Evolutionary conservation across 2,329 filamentous ascomycete species (phyloP), one percentile per base, ranked within the genome.

Genomic region (Talaromyces pinophilus): DNA sequence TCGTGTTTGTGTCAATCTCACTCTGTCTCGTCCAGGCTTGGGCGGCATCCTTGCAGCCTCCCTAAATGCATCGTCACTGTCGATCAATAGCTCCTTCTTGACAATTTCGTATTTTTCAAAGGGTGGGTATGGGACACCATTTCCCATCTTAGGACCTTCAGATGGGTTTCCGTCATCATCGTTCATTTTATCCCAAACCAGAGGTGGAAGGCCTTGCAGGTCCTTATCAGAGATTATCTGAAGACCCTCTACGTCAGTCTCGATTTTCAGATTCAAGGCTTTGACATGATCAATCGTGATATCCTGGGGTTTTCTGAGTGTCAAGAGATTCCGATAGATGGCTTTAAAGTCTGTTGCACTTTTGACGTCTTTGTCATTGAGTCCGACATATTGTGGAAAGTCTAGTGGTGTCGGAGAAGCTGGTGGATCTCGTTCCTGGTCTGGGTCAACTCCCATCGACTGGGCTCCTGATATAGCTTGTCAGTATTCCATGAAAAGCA

Each of bases 61-160:
- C n/a, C 84, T 80, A 71, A 86, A 88, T 1, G 82, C 85, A 71
- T 85, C 84, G 66, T 86, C 82, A 68, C 88, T 88, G 40, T 84
- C 82, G 64, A 84, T 76, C 5, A 79, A 72, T 17, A 89, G 74
- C 71, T 89, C 87, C 35, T 78, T 79, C 28, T 80, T 76, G 38
- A 84, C 76, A 7, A 77, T 65, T 55, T 82, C 80, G 69, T 84
- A 87, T 48, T 82, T 82, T 63, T 82, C 80, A 48, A 79, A 81
- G 28, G 80, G 74, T 28, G 84, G 83, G 59, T 79, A 80, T 13
- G 78, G 78, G 60, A 77, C 76, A n/a, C 83, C 82, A 71, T 85
- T 86, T 71, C 79, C 82, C 73, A 84, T 76, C 52, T 74, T 63
- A 30, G 73, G 73, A 33, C 76, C 71, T 44, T 73, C 69, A 25